Evolutionary conservation across 192 early-diverging fungal genomes (phyloP).

Genomic region (Umbelopsis vinacea): DNA sequence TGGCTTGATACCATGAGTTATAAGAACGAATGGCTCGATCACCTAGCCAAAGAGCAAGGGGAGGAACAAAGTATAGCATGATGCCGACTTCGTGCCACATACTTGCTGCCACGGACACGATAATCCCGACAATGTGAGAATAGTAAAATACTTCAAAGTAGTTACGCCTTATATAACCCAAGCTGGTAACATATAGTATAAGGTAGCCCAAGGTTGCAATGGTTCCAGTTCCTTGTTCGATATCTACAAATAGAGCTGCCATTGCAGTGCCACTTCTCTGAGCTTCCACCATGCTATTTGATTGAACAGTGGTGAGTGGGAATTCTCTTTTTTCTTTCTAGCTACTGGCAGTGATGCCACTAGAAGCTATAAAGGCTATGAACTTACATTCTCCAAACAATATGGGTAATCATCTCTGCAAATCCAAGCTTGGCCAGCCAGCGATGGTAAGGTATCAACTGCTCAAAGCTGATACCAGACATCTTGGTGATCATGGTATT

Average conservation of each 20-base stretch:
- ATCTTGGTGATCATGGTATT: constrained; percentile 42
- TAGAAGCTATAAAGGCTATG: too few species aligned
- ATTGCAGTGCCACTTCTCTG: neutral
- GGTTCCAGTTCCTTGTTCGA: constrained; percentile 36
- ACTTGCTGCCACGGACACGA: constrained; percentile 33
- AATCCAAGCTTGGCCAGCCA: constrained; percentile 45
- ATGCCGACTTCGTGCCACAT: constrained; percentile 37
- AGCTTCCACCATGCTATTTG: neutral
- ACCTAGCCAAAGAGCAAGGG: constrained; percentile 32
- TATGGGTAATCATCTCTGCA: constrained; percentile 32
- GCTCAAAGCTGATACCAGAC: constrained; percentile 46
- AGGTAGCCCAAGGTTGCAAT: constrained; percentile 30
- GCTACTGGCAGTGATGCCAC: neutral
- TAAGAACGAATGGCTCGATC: constrained; percentile 43
- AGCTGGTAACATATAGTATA: constrained; percentile 29
- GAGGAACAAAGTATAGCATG: constrained; percentile 30
- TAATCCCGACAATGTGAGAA: constrained; percentile 44
- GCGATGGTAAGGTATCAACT: constrained; percentile 47
- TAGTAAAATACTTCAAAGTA: constrained; percentile 50
- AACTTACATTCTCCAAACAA: constrained; percentile 43
- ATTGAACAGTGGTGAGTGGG: neutral
- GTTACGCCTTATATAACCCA: constrained; percentile 41
- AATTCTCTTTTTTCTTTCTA: neutral
- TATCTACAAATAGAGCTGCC: constrained; percentile 33
- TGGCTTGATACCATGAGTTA: constrained; percentile 26